Evolutionary conservation across 371 early-diverging fungal genomes (phyloP), one percentile per base, ranked within the genome.

Genomic region (Syncephalis plumigaleata): DNA sequence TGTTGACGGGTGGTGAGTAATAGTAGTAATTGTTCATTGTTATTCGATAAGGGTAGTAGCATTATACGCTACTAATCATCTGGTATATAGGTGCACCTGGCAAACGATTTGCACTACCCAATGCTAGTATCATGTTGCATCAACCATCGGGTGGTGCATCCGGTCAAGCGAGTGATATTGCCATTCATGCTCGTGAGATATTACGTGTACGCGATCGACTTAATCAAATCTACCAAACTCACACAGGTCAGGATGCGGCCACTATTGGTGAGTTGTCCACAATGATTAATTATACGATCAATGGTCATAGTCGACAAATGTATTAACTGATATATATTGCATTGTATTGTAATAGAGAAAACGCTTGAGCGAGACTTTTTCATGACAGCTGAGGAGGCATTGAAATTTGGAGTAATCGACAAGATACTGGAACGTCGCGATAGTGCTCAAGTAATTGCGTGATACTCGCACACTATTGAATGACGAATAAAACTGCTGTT

Each of bases 131-230:
- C 25, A 97, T 95, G 96, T 78, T 97, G 51, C 98, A 97, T 56
- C 98, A 95, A 59, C 94, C 95, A 3, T 82, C 81, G 43, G 98
- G 98, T 16, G 95, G 98, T 15, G 91, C 93, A n/a, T 65, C 73
- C 38, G 95, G 98, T 8, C 98, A 93, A 63, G 98, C 98, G 2
- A 79, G 84, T 39, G 98, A 97, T 57, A 93, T 97, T 56, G 94
- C 87, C 9, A 97, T 95, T 49, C 95, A 94, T 54, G 96, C 96
- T 3, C 67, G 86, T 16, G 96, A 97, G 66, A 97, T 97, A 45
- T 65, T 97, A 38, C 75, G 84, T 26, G 78, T 86, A 0, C 70
- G 93, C n/a, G 81, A 83, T 55, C 65, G 84, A 9, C 61, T 95
- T 27, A 97, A 97, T 58, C 53, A 69, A 31, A 77, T 95, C 22